A percentile compares a stretch with the other conserved stretches of the same genome.
Evolutionary conservation across 805 yeast species (phyloP).

Genomic region (Candida krabiensis): DNA sequence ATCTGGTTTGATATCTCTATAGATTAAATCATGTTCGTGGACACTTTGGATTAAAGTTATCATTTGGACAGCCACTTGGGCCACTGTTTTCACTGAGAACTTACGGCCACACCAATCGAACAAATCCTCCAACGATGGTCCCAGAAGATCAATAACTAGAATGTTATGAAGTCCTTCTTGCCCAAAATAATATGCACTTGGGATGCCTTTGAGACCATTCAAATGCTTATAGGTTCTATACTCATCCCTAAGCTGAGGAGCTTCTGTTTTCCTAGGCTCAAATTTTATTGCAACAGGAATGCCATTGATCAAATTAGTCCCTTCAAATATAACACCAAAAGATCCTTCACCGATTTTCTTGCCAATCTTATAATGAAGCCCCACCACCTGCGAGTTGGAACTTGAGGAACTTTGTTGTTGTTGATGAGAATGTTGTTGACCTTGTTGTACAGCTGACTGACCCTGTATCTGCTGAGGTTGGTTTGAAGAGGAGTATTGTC

Average conservation of each 20-base stretch:
- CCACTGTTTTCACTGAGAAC: constrained; percentile 85
- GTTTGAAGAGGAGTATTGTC: constrained; percentile 28
- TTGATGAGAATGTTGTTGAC: constrained; percentile 13
- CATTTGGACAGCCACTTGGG: constrained; percentile 95
- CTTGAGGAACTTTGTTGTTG: constrained; percentile 14
- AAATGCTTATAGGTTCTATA: constrained; percentile 91
- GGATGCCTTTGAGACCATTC: constrained; percentile 81
- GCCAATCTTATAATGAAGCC: constrained; percentile 94
- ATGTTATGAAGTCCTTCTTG: constrained; percentile 98
- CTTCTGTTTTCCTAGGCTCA: constrained; percentile 95
- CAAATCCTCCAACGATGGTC: constrained; percentile 93
- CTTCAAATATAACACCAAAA: constrained; percentile 96
- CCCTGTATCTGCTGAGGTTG: constrained; percentile 18
- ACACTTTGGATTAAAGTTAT: constrained; percentile 79
- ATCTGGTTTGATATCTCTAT: constrained; percentile 97
- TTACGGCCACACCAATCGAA: constrained; percentile 98
- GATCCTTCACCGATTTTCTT: constrained; percentile 99
- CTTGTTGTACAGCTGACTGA: constrained; percentile 12
- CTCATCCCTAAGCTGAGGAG: constrained; percentile 96
- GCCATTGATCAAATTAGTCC: constrained; percentile 86
- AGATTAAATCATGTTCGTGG: constrained; percentile 87
- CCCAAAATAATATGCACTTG: constrained; percentile 96
- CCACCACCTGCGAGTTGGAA: constrained; percentile 68
- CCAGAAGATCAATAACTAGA: constrained; percentile 88
- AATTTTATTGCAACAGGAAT: constrained; percentile 95